Percentiles rank a stretch among this genome's conserved stretches.
These are phyloP conservation scores for Rosa multiflora DNA, from an alignment of 306 rosid species.

Conservation along the genomic window DNA sequence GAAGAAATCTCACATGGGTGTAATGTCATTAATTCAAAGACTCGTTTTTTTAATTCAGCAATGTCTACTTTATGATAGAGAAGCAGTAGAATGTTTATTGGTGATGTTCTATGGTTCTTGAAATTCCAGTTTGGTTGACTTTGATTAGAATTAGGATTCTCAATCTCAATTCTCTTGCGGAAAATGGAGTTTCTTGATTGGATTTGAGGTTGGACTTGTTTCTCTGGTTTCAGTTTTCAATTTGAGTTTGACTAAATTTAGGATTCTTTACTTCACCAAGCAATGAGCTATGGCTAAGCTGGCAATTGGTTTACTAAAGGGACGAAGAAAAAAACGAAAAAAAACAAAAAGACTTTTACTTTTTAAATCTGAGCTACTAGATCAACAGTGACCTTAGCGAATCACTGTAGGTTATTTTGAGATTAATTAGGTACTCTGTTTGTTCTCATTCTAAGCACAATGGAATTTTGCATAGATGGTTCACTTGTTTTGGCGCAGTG, in stretches of 20 bases:
- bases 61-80: neutral
- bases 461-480: neutral
- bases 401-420: neutral
- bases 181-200: neutral
- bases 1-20: conserved; percentile 3
- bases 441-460: conserved; percentile 5
- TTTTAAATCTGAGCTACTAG: neutral
- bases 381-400: neutral
- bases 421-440: neutral
- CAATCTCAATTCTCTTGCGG: neutral
- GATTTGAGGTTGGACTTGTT: conserved; percentile 1
- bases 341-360: neutral
- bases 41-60: neutral
- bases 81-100: neutral
- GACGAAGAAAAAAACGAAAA: neutral
- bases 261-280: neutral
- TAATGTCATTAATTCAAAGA: neutral
- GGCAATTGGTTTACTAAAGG: neutral
- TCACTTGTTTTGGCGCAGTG: neutral
- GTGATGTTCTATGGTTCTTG: neutral
- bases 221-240: neutral
- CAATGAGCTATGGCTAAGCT: neutral
- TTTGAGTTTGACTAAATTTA: neutral
- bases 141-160: neutral
- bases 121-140: neutral